These are phyloP conservation scores for Plasmodium berghei DNA, from an alignment of 169 alveolate genomes.

Conservation along the genomic window DNA sequence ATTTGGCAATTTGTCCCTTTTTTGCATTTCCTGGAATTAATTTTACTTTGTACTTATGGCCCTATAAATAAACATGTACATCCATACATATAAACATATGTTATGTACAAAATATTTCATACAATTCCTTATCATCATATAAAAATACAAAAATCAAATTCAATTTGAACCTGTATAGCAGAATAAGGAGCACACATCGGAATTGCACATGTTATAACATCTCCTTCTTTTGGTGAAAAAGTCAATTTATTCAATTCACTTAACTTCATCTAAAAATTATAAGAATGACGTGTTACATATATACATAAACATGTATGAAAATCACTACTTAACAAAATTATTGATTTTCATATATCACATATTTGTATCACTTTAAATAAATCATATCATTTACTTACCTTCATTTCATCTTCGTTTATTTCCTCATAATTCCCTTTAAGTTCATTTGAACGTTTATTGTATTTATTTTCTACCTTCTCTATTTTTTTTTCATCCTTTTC, in stretches of 20 bases:
- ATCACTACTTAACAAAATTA: background rate
- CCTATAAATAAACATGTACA: slow-evolving; percentile 11
- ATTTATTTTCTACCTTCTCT: slow-evolving; percentile 15
- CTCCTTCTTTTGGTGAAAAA: slow-evolving; percentile 52
- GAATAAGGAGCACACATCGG: slow-evolving; percentile 76
- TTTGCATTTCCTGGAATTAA: slow-evolving; percentile 84
- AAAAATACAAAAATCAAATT: background rate
- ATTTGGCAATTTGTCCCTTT: slow-evolving; percentile 84
- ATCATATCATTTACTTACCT: slow-evolving; percentile 13
- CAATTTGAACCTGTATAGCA: slow-evolving; percentile 17
- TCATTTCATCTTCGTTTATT: slow-evolving; percentile 65
- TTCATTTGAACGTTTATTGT: slow-evolving; percentile 26
- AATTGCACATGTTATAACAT: slow-evolving; percentile 41
- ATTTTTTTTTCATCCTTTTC: slow-evolving; percentile 11
- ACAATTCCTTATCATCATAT: background rate
- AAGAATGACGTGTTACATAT: slow-evolving; percentile 1
- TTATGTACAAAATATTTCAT: background rate
- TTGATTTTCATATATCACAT: background rate
- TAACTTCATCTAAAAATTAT: slow-evolving; percentile 30
- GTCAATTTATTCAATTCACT: slow-evolving; percentile 53
- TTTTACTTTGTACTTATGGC: slow-evolving; percentile 70
- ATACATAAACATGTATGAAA: background rate
- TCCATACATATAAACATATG: background rate
- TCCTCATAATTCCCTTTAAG: slow-evolving; percentile 33
- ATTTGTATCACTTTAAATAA: background rate